These are phyloP conservation scores for Penicillium sp. DNA, from an alignment of 2,329 filamentous ascomycete species.

Conservation along the genomic window DNA sequence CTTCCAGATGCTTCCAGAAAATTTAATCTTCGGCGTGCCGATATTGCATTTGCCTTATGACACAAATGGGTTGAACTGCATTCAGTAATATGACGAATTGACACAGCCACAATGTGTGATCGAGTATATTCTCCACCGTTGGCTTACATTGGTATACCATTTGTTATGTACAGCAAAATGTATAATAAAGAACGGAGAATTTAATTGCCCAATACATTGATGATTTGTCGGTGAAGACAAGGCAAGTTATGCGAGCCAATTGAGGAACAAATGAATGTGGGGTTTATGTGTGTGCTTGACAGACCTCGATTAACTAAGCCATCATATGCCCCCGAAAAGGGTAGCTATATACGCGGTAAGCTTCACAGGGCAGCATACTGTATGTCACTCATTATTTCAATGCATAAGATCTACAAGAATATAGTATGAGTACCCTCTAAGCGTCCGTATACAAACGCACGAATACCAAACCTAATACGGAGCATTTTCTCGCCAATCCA, in stretches of 20 bases:
- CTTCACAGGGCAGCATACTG: background rate
- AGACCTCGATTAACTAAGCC: background rate
- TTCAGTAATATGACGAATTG: background rate
- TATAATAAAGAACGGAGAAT: background rate
- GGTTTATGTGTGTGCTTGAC: background rate
- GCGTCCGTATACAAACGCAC: background rate
- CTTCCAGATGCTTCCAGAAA: background rate
- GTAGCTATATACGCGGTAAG: background rate
- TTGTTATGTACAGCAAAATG: background rate
- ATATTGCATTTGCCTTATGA: background rate
- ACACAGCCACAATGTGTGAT: background rate
- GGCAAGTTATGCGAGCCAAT: conserved; percentile 5
- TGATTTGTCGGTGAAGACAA: conserved; percentile 3
- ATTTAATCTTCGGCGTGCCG: background rate
- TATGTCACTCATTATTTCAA: background rate
- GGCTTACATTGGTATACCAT: background rate
- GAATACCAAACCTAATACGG: background rate
- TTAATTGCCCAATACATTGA: background rate
- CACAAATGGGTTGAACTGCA: background rate
- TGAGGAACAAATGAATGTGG: background rate
- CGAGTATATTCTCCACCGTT: background rate
- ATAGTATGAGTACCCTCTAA: background rate
- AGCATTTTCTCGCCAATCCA: background rate
- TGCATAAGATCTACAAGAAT: background rate
- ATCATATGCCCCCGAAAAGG: background rate